Percentiles rank a stretch among this genome's conserved stretches.
Evolutionary conservation across 768 basidiomycete genomes (phyloP).

Genomic region (Agaricus subrufescens): DNA sequence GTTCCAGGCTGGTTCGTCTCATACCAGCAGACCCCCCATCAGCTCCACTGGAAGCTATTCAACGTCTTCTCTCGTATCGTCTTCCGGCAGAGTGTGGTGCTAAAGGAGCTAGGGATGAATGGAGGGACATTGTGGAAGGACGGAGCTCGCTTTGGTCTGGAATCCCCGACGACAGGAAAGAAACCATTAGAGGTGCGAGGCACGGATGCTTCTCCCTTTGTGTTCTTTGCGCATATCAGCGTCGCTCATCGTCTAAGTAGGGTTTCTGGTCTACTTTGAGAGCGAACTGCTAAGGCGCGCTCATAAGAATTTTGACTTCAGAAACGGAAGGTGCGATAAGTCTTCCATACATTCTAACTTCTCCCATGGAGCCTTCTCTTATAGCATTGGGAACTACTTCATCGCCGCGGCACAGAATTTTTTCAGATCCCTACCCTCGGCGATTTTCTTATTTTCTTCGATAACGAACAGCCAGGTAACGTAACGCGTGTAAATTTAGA

Average conservation of each 20-base stretch:
- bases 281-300: conserved; percentile 82
- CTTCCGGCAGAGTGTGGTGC: conserved; percentile 67
- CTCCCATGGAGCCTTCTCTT: not conserved
- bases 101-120: conserved; percentile 78
- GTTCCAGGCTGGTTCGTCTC: conserved; percentile 83
- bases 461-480: conserved; percentile 74
- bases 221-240: not conserved
- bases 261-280: conserved; percentile 92
- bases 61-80: conserved; percentile 73
- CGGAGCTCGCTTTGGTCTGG: conserved; percentile 75
- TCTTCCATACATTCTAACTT: not conserved
- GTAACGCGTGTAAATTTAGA: not conserved
- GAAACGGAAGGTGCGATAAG: conserved; percentile 70
- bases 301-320: conserved; percentile 92
- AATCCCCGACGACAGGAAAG: conserved; percentile 86
- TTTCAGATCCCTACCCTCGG: conserved; percentile 89
- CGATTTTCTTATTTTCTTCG: conserved; percentile 90
- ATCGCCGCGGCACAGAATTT: conserved; percentile 85
- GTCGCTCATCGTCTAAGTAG: conserved; percentile 28
- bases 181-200: conserved; percentile 74
- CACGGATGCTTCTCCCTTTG: not conserved
- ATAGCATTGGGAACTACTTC: conserved; percentile 86
- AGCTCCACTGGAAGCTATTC: conserved; percentile 71
- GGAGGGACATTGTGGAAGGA: conserved; percentile 92
- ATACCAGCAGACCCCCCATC: conserved; percentile 61